Evolutionary conservation across 768 basidiomycete genomes (phyloP).

Genomic region (Boletus fagicola): DNA sequence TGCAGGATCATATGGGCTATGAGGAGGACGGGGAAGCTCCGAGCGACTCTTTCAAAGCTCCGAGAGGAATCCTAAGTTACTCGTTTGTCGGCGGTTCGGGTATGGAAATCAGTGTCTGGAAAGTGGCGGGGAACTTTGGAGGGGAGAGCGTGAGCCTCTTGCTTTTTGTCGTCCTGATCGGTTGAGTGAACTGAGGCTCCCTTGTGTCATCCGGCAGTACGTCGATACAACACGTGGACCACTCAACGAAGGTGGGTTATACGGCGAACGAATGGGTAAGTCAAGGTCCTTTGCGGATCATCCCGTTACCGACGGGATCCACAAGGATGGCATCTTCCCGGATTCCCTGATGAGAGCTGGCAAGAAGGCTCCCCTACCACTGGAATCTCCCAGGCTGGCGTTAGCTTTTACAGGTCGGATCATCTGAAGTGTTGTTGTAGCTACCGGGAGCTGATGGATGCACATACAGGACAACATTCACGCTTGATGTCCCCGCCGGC

Average conservation of each 20-base stretch:
- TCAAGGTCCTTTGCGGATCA: background rate
- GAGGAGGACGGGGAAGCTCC: conserved; percentile 45
- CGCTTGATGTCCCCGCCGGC: conserved; percentile 42
- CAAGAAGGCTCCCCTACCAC: conserved; percentile 38
- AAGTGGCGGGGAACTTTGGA: conserved; percentile 49
- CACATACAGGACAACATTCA: conserved; percentile 34
- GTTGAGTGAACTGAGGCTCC: background rate
- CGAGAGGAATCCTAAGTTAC: conserved; percentile 49
- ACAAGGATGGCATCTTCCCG: conserved; percentile 55
- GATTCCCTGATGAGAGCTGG: conserved; percentile 50
- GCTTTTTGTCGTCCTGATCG: background rate
- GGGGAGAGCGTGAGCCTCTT: conserved; percentile 40
- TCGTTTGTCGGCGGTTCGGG: conserved; percentile 41
- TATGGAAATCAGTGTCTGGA: conserved; percentile 44
- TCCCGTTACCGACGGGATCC: conserved; percentile 4
- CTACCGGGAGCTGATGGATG: background rate
- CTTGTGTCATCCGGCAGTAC: conserved; percentile 32
- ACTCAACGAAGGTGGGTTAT: conserved; percentile 60
- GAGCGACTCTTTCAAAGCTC: conserved; percentile 46
- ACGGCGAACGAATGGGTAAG: conserved; percentile 49
- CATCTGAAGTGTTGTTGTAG: background rate
- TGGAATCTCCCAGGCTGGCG: conserved; percentile 44
- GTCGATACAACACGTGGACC: conserved; percentile 50
- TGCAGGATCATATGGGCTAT: conserved; percentile 56
- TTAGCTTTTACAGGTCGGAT: conserved; percentile 45